Base-by-base conservation (phyloP, 208 protist species). In the Tritrichomonas musculus region DNA sequence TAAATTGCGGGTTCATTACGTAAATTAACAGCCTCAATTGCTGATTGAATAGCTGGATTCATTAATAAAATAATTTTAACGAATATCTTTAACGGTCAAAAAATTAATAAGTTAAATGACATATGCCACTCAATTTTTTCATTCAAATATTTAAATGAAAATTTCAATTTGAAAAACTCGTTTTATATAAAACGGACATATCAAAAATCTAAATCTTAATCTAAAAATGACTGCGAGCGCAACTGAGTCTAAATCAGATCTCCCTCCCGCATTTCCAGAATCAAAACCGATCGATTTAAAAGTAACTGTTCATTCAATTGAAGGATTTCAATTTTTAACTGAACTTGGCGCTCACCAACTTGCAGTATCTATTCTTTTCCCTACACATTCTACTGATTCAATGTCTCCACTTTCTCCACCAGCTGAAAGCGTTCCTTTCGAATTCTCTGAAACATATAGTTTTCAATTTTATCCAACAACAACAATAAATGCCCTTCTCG, bases 261-360 rank as follows among this genome's bases (percentile, higher is more conserved):
- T 53, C 4, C 47, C 77, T 57, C 77, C 44, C 4, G n/a, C 47
- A 22, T 27, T 88, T 57, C 9, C 44, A 20, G 77, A 88, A 30
- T 36, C 41, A 33, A 44, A 88, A 88, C 14, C 44, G n/a, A 14
- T 53, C 30, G 47, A 88, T n/a, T 88, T 88, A 57, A 88, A 17
- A 39, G 77, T 88, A 9, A 88, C 77, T 39, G 41, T 88, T 57
- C 33, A 88, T 14, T 88, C 47, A 13, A 20, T 88, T 39, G 77
- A 88, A 57, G 77, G 77, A 20, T 49, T 88, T 27, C 53, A 88
- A 30, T 88, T 88, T 50, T 17, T 44, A 2, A 88, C 77, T 17
- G 77, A 88, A 47, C 77, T 88, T 50, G 77, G 77, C 4, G 39
- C 44, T 88, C 77, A 88, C 33, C 77, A 88, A 57, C 25, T 88